A percentile compares a stretch with the other conserved stretches of the same genome.
Conservation (phyloP, 805 yeast species). For the Wickerhamiella alocasiicola region DNA sequence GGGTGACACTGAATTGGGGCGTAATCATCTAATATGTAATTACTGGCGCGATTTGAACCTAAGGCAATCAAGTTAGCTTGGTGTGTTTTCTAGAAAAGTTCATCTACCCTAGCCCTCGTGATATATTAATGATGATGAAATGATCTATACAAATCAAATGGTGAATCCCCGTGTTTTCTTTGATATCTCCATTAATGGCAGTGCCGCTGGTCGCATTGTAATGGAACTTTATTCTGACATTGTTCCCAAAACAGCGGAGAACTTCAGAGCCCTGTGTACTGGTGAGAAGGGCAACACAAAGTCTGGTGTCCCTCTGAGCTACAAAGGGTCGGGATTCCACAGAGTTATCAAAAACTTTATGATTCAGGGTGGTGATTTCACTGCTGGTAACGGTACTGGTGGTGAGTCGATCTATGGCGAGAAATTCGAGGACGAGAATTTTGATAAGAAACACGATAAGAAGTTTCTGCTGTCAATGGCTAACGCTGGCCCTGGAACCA, state of each 20-base stretch:
- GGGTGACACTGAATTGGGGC: constrained; percentile 65
- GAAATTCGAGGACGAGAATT: constrained; percentile 68
- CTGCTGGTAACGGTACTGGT: constrained; percentile 81
- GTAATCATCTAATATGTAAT: constrained; percentile 52
- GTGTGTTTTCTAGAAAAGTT: neutral
- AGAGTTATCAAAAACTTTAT: constrained; percentile 75
- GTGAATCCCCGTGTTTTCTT: constrained; percentile 23
- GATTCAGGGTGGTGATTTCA: constrained; percentile 91
- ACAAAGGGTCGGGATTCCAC: constrained; percentile 84
- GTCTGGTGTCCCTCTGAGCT: constrained; percentile 54
- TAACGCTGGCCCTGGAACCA: constrained; percentile 96
- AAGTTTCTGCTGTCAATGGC: constrained; percentile 91
- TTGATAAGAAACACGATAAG: constrained; percentile 55
- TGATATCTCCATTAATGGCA: constrained; percentile 65
- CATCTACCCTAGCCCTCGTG: constrained; percentile 1
- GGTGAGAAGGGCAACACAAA: constrained; percentile 67
- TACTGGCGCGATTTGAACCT: too few relatives aligned
- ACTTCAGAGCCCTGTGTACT: constrained; percentile 77
- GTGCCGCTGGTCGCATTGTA: constrained; percentile 59
- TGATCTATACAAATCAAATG: neutral
- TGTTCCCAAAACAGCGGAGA: constrained; percentile 82
- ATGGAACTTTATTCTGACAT: constrained; percentile 50
- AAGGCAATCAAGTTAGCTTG: too few relatives aligned
- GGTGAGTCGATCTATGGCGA: constrained; percentile 76
- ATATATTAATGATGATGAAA: neutral